These are phyloP conservation scores for Ophiostoma ips DNA, from an alignment of 2,329 filamentous ascomycete species.

Conservation along the genomic window DNA sequence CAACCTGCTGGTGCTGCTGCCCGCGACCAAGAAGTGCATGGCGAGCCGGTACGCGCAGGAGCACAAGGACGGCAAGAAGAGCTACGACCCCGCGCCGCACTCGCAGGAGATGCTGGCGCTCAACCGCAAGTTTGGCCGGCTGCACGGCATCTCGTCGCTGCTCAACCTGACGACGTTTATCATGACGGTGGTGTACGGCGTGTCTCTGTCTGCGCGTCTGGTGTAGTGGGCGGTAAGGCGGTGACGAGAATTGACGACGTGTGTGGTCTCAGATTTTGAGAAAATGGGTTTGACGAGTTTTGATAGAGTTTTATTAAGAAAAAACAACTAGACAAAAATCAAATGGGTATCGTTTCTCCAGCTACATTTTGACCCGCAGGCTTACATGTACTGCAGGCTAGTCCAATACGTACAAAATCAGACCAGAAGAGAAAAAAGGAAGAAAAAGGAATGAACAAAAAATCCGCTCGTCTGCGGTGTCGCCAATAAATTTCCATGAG, in stretches of 20 bases:
- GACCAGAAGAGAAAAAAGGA: too few species aligned
- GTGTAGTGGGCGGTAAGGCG: slow-evolving; percentile 22
- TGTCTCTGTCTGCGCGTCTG: slow-evolving; percentile 49
- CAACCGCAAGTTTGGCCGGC: slow-evolving; percentile 62
- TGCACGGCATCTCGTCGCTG: slow-evolving; percentile 72
- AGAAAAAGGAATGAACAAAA: too few species aligned
- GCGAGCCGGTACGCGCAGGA: slow-evolving; percentile 67
- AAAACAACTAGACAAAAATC: background rate
- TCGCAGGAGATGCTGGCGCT: slow-evolving; percentile 70
- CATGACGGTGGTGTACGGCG: slow-evolving; percentile 63
- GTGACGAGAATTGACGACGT: too few species aligned
- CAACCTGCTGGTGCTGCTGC: slow-evolving; percentile 61
- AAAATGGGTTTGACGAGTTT: too few species aligned
- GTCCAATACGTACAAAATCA: too few species aligned
- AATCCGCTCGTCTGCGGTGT: too few species aligned
- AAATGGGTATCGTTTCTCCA: background rate
- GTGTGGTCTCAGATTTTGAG: too few species aligned
- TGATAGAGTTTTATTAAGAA: background rate
- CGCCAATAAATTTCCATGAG: too few species aligned
- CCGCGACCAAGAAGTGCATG: slow-evolving; percentile 63
- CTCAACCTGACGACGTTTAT: slow-evolving; percentile 61
- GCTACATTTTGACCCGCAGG: background rate
- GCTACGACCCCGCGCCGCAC: slow-evolving; percentile 64
- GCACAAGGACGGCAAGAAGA: slow-evolving; percentile 79
- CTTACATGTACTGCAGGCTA: background rate